phyloP scores from a whole-genome alignment of 2,329 filamentous ascomycete species.

The Fusarium algeriense region DNA sequence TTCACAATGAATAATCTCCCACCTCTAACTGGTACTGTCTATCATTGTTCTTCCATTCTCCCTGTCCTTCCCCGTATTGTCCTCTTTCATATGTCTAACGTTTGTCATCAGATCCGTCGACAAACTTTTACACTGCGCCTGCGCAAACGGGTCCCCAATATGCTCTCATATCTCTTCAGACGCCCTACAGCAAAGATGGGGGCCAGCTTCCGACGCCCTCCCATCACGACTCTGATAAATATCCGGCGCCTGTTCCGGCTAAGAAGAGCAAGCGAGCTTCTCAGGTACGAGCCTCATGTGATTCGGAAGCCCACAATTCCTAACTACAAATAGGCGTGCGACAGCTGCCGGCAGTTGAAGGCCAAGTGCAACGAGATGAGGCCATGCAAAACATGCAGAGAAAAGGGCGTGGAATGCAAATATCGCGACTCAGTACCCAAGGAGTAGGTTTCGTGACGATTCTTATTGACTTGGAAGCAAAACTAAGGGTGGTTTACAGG shows the following conservation, averaged over 20 bases:
- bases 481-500: conserved; percentile 49
- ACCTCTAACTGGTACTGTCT: too few relatives aligned
- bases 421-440: conserved; percentile 93
- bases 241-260: conserved; percentile 56
- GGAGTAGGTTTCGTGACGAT: conserved; percentile 70
- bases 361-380: conserved; percentile 92
- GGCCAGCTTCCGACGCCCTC: too few relatives aligned
- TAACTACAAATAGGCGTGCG: conserved; percentile 80
- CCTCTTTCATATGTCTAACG: too few relatives aligned
- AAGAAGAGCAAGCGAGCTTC: conserved; percentile 75
- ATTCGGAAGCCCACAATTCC: not conserved
- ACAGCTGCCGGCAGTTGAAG: conserved; percentile 87
- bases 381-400: conserved; percentile 87
- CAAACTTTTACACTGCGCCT: too few relatives aligned
- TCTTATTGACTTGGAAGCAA: not conserved
- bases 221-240: too few relatives aligned
- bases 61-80: too few relatives aligned
- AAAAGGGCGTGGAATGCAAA: conserved; percentile 85
- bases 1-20: too few relatives aligned
- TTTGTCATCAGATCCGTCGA: too few relatives aligned
- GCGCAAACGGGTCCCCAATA: too few relatives aligned
- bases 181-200: too few relatives aligned
- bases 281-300: conserved; percentile 59
- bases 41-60: too few relatives aligned
- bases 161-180: too few relatives aligned